phyloP scores from a whole-genome alignment of 2,329 filamentous ascomycete species.

The Xylariales sp. region DNA sequence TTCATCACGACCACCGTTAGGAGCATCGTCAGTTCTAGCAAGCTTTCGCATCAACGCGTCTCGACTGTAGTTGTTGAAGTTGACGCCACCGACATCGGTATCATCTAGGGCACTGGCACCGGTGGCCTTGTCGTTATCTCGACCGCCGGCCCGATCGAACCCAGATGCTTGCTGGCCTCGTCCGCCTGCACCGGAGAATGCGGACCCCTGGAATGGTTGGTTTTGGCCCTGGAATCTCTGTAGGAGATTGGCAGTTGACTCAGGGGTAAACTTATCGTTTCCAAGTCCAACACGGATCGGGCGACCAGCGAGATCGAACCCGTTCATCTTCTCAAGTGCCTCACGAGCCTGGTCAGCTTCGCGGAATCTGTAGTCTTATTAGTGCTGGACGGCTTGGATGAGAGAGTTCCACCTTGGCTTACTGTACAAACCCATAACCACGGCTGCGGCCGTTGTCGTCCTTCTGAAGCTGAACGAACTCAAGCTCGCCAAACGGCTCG shows the following conservation, averaged over 20 bases:
- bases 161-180: constrained; percentile 79
- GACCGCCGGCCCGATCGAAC: constrained; percentile 86
- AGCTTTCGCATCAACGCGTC: constrained; percentile 98
- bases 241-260: constrained; percentile 87
- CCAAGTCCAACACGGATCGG: constrained; percentile 97
- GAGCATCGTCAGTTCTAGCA: constrained; percentile 84
- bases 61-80: constrained; percentile 99
- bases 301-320: constrained; percentile 94
- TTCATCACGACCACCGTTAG: constrained; percentile 60
- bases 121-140: constrained; percentile 84
- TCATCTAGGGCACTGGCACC: constrained; percentile 95
- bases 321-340: constrained; percentile 98
- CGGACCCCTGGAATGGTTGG: constrained; percentile 78
- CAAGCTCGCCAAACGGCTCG: constrained; percentile 93
- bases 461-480: constrained; percentile 96
- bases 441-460: constrained; percentile 87
- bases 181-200: constrained; percentile 85
- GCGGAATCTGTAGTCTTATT: constrained; percentile 63
- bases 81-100: constrained; percentile 94
- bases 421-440: constrained; percentile 99
- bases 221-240: constrained; percentile 86
- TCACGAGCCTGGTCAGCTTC: constrained; percentile 89
- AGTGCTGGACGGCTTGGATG: too few species aligned
- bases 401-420: too few species aligned
- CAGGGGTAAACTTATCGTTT: constrained; percentile 99